Evolutionary conservation across 306 rosid species (phyloP), one percentile per base, ranked within the genome.

Genomic region (Calophaca sinica): DNA sequence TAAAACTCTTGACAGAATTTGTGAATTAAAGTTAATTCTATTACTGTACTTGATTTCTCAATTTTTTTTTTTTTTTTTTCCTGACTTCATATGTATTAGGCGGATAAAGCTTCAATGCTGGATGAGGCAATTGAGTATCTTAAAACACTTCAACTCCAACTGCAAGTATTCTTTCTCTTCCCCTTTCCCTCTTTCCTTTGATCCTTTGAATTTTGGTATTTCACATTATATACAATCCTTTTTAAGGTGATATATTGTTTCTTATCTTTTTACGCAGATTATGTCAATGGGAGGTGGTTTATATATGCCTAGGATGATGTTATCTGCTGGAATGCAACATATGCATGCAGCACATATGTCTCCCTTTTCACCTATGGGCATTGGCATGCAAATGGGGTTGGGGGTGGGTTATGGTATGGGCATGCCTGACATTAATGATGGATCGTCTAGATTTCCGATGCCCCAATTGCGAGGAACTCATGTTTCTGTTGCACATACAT

Each of bases 81-180:
- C 73, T 68, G 80, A 80, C 67, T 64, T 76, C 42, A 2, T 49
- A 29, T 62, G 38, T 70, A 50, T 70, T 42, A 93, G 96, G 89
- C 84, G 73, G 97, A 93, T 86, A 93, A 93, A 85, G 96, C 98
- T 76, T 93, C 98, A 53, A 90, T 93, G 98, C 89, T 93, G 7
- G 98, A 93, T 67, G 98, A 90, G 81, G 98, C 96, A 28, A 93
- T 93, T 31, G 98, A 90, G 84, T 93, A 93, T 80, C 85, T 93
- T 20, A 93, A 90, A 87, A 80, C 86, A 10, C 98, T 90, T 82
- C 96, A 93, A 78, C 84, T 90, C 65, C 98, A 93, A 85, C 86
- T 93, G 52, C 96, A 90, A 82, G 98, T 93, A 69, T 57, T 46
- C 72, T 73, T 12, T 63, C 74, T 49, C 74, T 65, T 42, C 54